These are phyloP conservation scores for Pugionium dolabratum DNA, from an alignment of 345 rosid species.

Conservation along the genomic window DNA sequence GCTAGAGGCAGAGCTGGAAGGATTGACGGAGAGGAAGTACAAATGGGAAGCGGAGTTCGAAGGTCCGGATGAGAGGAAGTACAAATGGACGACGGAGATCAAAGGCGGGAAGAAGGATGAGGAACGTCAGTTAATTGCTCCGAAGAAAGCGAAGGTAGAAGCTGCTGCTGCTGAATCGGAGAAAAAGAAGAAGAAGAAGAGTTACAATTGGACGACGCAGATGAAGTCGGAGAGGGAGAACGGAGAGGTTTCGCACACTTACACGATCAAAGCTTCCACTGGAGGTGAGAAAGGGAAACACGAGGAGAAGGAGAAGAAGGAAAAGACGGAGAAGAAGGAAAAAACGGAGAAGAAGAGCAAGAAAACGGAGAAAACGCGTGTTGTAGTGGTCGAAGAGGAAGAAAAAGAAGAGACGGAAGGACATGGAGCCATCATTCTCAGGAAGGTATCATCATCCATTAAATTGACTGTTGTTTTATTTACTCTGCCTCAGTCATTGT, in stretches of 20 bases:
- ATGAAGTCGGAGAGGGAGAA: constrained; percentile 64
- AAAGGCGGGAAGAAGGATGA: constrained; percentile 39
- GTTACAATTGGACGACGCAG: constrained; percentile 74
- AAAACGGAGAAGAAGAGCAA: constrained; percentile 46
- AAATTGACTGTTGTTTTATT: no score
- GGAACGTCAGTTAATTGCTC: constrained; percentile 5
- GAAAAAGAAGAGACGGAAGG: constrained; percentile 50
- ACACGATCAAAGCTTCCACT: constrained; percentile 57
- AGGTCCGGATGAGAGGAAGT: constrained; percentile 62
- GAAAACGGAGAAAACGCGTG: constrained; percentile 53
- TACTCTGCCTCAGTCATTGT: no score
- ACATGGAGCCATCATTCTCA: constrained; percentile 54
- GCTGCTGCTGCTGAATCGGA: constrained; percentile 49
- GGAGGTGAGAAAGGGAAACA: constrained; percentile 51
- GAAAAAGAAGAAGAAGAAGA: constrained; percentile 37
- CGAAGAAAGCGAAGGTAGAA: constrained; percentile 30
- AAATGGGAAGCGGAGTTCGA: constrained; percentile 75
- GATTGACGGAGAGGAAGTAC: constrained; percentile 33
- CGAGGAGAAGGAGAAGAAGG: constrained; percentile 44
- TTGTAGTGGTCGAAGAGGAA: constrained; percentile 63
- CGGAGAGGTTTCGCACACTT: constrained; percentile 52
- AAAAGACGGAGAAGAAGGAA: constrained; percentile 50
- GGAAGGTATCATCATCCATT: constrained; percentile 50
- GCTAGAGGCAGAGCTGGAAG: constrained; percentile 41
- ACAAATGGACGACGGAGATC: constrained; percentile 70